Evolutionary conservation across 106 monocot species (phyloP).

Genomic region (Alisma plantagoaquatica): DNA sequence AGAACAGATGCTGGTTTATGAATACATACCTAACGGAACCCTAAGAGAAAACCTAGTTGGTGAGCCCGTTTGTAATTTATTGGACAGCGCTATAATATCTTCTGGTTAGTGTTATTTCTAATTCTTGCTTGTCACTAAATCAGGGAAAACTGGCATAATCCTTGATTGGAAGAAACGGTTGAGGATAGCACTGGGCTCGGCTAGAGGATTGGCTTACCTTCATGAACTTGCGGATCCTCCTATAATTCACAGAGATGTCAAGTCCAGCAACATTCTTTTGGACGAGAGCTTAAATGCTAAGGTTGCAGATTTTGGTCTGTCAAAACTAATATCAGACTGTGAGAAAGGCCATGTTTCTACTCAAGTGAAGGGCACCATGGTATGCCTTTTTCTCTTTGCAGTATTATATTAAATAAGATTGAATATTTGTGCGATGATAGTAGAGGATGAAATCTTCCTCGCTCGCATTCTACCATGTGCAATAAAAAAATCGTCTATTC

Average conservation of each 20-base stretch:
- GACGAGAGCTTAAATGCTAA: conserved; percentile 14
- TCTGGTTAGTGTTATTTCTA: too few species aligned
- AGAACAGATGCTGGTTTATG: conserved; percentile 70
- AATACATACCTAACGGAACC: conserved; percentile 58
- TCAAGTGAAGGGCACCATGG: conserved; percentile 18
- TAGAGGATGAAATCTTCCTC: background rate
- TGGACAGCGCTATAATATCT: too few species aligned
- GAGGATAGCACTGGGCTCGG: conserved; percentile 14
- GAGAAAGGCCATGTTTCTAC: conserved; percentile 9
- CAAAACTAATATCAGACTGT: conserved; percentile 7
- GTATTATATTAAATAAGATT: background rate
- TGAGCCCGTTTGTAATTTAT: too few species aligned
- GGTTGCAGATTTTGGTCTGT: conserved; percentile 19
- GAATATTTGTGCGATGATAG: background rate
- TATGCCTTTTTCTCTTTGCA: background rate
- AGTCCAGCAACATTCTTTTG: conserved; percentile 24
- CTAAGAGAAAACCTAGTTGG: conserved; percentile 43
- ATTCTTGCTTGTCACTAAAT: background rate
- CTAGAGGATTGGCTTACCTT: conserved; percentile 84
- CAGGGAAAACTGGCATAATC: conserved; percentile 11
- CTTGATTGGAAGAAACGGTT: conserved; percentile 15
- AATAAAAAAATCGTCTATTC: too few species aligned
- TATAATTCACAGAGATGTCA: conserved; percentile 93
- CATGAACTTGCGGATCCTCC: conserved; percentile 90
- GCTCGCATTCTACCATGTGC: background rate